Evolutionary conservation across 768 basidiomycete genomes (phyloP), one percentile per base, ranked within the genome.

Genomic region (Termitomyces eurrhizus): DNA sequence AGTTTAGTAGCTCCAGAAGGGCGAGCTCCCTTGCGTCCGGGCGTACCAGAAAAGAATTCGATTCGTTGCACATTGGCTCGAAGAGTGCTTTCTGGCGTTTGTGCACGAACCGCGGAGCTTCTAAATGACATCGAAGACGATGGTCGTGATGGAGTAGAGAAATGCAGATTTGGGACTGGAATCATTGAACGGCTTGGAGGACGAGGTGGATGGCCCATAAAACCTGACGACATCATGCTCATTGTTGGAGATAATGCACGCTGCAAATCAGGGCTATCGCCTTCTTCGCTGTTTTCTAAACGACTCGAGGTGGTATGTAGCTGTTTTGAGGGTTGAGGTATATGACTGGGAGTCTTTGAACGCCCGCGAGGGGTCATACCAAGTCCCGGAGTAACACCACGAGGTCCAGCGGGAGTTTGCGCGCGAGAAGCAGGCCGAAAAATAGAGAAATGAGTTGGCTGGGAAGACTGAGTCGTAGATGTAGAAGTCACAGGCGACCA

Each of bases 121-220:
- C 74, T 77, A 69, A 85, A 84, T 7, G 91, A 92, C 82, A 89
- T 83, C 7, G 88, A 80, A 1, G 90, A 85, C 1, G 81, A 80
- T 1, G 91, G 88, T 37, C 90, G 80, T 21, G 90, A 91, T 9
- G 85, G 83, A 5, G 86, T 82, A 2, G 84, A 84, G 44, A 90
- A 74, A 57, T 89, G 87, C 3, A 92, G 77, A 63, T 81, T 86
- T 8, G 92, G 91, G 29, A 92, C 80, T 24, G 91, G 91, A 58
- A 93, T 92, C 84, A 84, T 88, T 6, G 92, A 93, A 57, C 89
- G 83, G 67, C 91, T 92, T 1, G 91, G 90, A 33, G 91, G 91
- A 37, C 91, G 81, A 12, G 85, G 82, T 33, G 84, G 84, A 67
- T 86, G 87, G 14, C 71, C 66, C 44, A 35, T 37, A 49, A 70